phyloP scores from a whole-genome alignment of 78 protist genomes.

The Fonticula alba region DNA sequence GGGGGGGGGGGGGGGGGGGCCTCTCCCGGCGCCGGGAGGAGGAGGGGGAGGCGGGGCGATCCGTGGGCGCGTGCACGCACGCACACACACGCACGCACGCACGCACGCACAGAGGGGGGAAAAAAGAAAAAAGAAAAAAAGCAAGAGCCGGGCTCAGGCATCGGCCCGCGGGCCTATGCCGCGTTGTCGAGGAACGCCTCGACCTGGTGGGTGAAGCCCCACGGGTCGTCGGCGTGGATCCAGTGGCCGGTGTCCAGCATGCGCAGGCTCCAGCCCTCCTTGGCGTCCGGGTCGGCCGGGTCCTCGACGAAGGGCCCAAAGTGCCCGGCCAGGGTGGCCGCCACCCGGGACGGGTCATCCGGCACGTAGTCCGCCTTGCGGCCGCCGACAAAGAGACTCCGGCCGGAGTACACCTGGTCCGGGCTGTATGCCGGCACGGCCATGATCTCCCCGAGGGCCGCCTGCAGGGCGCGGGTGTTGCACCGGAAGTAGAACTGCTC shows the following conservation, averaged over 20 bases:
- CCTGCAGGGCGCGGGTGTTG: no score
- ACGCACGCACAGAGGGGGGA: not conserved
- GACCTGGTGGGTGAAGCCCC: not conserved
- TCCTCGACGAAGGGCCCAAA: not conserved
- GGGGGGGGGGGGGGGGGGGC: no score
- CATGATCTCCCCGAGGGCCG: not conserved
- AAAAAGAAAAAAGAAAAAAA: not conserved
- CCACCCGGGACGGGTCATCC: no score
- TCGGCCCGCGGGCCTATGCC: not conserved
- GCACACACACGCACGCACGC: not conserved
- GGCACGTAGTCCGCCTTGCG: not conserved
- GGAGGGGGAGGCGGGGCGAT: no score
- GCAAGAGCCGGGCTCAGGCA: not conserved
- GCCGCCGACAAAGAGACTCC: not conserved
- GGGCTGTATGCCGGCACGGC: not conserved
- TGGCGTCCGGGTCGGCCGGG: not conserved
- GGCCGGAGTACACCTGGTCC: not conserved
- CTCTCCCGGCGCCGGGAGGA: no score
- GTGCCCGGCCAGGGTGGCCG: no score
- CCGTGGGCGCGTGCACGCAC: not conserved
- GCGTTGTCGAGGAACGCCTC: not conserved
- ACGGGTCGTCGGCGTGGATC: constrained; percentile 14
- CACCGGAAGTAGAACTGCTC: no score
- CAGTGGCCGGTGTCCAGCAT: constrained; percentile 14
- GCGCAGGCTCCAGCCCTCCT: no score